phyloP scores from a whole-genome alignment of 2,329 filamentous ascomycete species.

The Tolypocladium guangdongense region DNA sequence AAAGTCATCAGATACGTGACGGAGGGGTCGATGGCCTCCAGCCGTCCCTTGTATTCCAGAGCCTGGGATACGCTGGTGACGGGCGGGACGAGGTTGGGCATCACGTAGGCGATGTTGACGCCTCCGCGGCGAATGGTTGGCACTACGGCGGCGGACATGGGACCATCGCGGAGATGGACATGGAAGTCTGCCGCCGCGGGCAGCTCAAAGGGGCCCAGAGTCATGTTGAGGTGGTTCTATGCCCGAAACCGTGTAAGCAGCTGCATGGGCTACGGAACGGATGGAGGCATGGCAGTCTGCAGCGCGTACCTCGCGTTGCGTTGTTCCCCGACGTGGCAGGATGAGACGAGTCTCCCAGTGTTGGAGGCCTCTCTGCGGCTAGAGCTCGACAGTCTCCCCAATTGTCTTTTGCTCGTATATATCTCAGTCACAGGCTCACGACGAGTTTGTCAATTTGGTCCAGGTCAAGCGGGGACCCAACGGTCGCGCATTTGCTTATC shows the following conservation, averaged over 20 bases:
- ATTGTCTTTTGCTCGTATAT: neutral
- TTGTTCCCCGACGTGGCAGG: neutral
- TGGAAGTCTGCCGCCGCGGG: conserved; percentile 58
- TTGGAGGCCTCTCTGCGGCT: neutral
- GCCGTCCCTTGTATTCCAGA: conserved; percentile 52
- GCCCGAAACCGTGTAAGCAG: neutral
- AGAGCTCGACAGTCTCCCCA: neutral
- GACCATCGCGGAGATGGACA: conserved; percentile 59
- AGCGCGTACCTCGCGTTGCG: neutral
- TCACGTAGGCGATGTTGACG: conserved; percentile 52
- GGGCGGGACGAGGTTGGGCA: conserved; percentile 56
- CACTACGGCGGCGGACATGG: conserved; percentile 47
- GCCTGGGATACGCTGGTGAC: conserved; percentile 51
- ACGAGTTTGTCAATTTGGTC: no score
- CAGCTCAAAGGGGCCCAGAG: conserved; percentile 32
- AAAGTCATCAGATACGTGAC: conserved; percentile 62
- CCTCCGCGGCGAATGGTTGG: conserved; percentile 47
- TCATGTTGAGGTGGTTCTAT: neutral
- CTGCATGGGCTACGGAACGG: neutral
- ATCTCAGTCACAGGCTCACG: neutral
- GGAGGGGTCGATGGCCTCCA: conserved; percentile 48
- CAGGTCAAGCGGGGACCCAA: no score
- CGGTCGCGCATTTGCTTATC: neutral
- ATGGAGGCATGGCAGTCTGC: neutral
- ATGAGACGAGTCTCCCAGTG: neutral